A percentile compares a stretch with the other conserved stretches of the same genome.
phyloP scores from a whole-genome alignment of 2,329 filamentous ascomycete species.

The Leptographium lundbergii region DNA sequence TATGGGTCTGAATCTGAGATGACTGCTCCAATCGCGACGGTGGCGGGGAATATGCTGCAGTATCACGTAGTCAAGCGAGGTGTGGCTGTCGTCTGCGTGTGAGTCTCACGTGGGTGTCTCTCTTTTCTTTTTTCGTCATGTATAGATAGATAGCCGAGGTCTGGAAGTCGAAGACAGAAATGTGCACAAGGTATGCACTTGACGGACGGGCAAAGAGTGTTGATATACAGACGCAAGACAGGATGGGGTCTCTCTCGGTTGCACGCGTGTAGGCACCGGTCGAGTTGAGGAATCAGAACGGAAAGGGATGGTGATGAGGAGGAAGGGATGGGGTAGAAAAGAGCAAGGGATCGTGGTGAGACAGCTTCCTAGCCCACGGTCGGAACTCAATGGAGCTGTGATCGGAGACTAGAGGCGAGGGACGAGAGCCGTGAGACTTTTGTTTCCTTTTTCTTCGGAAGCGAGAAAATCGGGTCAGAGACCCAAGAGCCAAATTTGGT shows the following conservation, averaged over 20 bases:
- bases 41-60: neutral
- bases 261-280: neutral
- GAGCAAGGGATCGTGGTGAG: neutral
- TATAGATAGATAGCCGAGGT: neutral
- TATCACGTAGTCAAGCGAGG: slow-evolving; percentile 6
- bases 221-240: neutral
- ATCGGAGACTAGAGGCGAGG: neutral
- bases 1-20: neutral
- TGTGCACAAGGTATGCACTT: neutral
- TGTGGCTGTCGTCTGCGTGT: neutral
- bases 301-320: neutral
- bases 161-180: neutral
- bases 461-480: neutral
- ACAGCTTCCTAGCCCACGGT: neutral
- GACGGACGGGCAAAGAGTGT: neutral
- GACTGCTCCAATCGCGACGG: neutral
- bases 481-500: neutral
- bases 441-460: neutral
- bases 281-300: neutral
- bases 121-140: neutral
- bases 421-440: neutral
- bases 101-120: neutral
- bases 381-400: neutral
- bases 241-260: neutral
- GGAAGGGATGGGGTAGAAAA: neutral